Evolutionary conservation across 257 asterid species (phyloP).

Genomic region (Nemophila menziesii): DNA sequence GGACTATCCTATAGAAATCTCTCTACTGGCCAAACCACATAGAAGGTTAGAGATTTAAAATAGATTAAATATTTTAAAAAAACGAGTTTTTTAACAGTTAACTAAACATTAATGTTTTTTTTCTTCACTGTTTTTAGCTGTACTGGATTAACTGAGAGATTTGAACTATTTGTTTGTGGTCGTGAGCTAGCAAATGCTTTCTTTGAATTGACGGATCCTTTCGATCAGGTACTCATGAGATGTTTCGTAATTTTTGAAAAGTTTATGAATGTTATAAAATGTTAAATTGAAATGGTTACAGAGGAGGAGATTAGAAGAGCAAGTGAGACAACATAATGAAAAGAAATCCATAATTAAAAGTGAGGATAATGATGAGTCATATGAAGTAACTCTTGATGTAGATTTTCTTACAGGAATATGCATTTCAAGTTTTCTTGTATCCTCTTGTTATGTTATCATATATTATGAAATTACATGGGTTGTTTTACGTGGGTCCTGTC

Average conservation of each 20-base stretch:
- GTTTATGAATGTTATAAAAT: background rate
- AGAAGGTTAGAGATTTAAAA: constrained; percentile 38
- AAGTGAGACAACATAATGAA: constrained; percentile 76
- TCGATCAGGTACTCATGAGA: constrained; percentile 55
- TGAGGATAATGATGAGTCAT: constrained; percentile 46
- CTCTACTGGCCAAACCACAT: constrained; percentile 96
- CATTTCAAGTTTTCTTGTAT: too few relatives aligned
- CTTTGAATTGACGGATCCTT: constrained; percentile 91
- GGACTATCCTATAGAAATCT: constrained; percentile 94
- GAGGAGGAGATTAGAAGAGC: constrained; percentile 89
- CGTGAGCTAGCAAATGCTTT: constrained; percentile 90
- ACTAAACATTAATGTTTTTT: background rate
- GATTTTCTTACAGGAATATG: constrained; percentile 90
- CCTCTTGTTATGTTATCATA: too few relatives aligned
- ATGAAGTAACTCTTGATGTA: constrained; percentile 78
- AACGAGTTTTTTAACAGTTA: too few relatives aligned
- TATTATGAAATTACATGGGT: too few relatives aligned
- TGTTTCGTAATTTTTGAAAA: background rate
- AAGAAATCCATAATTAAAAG: constrained; percentile 37
- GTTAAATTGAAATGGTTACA: constrained; percentile 18
- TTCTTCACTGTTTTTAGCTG: constrained; percentile 28
- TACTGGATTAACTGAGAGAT: constrained; percentile 89
- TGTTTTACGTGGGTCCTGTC: too few relatives aligned
- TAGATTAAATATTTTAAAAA: too few relatives aligned
- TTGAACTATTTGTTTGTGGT: constrained; percentile 83